These are phyloP conservation scores for Marchantia paleacea DNA, from an alignment of 225 moss, liverwort and hornwort genomes.

Conservation along the genomic window DNA sequence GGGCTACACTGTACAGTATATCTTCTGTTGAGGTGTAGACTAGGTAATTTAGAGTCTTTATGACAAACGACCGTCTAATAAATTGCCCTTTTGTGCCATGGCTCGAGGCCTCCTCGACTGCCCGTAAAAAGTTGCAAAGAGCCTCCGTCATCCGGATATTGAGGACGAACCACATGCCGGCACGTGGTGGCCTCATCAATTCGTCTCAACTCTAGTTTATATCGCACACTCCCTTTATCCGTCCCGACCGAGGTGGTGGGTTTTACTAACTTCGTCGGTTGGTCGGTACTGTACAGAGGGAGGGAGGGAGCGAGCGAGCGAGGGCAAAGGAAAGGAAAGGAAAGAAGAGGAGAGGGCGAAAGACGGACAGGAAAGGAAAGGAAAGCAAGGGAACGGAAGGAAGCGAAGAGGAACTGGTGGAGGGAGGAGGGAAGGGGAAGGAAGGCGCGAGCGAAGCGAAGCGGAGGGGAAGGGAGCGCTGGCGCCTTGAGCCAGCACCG, in stretches of 20 bases:
- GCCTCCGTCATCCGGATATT: conserved; percentile 12
- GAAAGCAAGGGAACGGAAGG: not conserved
- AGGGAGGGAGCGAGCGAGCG: not conserved
- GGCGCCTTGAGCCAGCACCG: no score
- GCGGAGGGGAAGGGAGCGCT: no score
- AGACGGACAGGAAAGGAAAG: not conserved
- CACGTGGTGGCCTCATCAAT: conserved; percentile 13
- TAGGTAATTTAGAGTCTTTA: no score
- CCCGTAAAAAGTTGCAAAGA: conserved; percentile 11
- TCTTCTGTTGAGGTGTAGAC: no score
- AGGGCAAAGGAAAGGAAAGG: not conserved
- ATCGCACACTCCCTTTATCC: not conserved
- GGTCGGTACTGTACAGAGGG: not conserved
- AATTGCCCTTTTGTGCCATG: no score
- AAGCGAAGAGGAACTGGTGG: no score
- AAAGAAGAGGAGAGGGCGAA: not conserved
- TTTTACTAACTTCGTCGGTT: conserved; percentile 8
- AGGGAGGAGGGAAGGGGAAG: no score
- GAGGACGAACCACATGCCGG: not conserved
- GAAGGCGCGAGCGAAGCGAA: no score
- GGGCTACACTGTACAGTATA: no score
- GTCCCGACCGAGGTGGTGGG: conserved; percentile 3
- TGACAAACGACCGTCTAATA: no score
- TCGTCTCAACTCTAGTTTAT: not conserved
- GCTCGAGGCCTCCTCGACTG: not conserved